phyloP scores from a whole-genome alignment of 2,329 filamentous ascomycete species.

The Dactylellina parvicollis region DNA sequence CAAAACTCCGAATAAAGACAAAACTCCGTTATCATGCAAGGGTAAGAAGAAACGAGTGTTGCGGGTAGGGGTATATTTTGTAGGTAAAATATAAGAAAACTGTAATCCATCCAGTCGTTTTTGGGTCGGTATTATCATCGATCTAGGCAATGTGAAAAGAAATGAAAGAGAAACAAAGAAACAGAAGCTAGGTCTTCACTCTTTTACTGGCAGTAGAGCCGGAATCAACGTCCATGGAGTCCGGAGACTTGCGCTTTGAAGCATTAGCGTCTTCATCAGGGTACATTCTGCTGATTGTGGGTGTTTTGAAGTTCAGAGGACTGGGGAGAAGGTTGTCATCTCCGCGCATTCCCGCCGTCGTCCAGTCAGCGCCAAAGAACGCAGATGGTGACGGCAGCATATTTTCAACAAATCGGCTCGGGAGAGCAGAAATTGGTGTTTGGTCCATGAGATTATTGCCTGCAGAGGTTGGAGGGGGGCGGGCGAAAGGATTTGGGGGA shows the following conservation, averaged over 20 bases:
- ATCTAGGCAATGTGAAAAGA: background rate
- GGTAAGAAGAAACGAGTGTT: conserved; percentile 29
- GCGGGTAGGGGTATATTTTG: conserved; percentile 30
- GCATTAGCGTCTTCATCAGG: conserved; percentile 36
- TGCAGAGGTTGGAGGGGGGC: conserved; percentile 72
- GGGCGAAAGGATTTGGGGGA: conserved; percentile 93
- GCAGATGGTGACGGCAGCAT: conserved; percentile 89
- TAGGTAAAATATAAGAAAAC: conserved; percentile 20
- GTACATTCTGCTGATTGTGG: conserved; percentile 62
- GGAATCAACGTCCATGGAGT: conserved; percentile 45
- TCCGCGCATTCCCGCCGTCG: conserved; percentile 68
- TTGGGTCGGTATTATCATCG: conserved; percentile 8
- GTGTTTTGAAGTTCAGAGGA: conserved; percentile 91
- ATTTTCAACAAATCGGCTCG: conserved; percentile 87
- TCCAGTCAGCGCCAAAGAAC: conserved; percentile 88
- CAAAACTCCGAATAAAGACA: conserved; percentile 27
- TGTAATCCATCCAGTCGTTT: background rate
- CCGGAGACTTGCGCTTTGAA: conserved; percentile 48
- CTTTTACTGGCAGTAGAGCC: conserved; percentile 35
- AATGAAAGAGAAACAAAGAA: background rate
- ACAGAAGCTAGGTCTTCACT: conserved; percentile 35
- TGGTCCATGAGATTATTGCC: conserved; percentile 71
- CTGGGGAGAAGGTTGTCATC: conserved; percentile 90
- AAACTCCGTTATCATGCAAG: conserved; percentile 45
- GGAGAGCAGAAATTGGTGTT: conserved; percentile 92